Base-by-base conservation (phyloP, 768 basidiomycete species). In the Leucosporidium creatinivorum region DNA sequence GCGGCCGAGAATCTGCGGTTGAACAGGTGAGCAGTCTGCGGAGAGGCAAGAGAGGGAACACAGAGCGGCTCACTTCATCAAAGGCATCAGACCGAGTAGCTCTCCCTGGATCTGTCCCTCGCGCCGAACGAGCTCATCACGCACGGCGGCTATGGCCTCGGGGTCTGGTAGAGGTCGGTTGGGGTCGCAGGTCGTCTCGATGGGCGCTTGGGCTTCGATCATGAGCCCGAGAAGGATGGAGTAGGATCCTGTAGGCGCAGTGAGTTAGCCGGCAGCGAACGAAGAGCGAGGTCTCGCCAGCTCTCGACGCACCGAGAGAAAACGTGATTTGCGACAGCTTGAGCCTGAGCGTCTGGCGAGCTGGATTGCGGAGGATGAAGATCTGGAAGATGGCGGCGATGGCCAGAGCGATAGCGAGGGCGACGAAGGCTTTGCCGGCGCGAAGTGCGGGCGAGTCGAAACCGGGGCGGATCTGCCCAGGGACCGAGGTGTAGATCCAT, bases 341-440 rank as follows among this genome's bases (percentile, higher is more conserved):
- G 60, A 72, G 63, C 5, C 77, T 69, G 6, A 77, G 67, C 2
- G 74, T 74, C 18, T 70, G 63, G 26, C 77, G 66, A 0, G 77
- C 77, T 1, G 77, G 77, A 30, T 73, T 75, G 19, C 76, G 73
- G 0, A 76, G 73, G 56, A 77, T 48, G 56, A n/a, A 58, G 44
- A 59, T 58, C 57, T 77, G 78, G 70, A 79, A 79, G 47, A 69
- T 69, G n/a, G 69, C 66, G 8, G 71, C 74, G 47, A 79, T 72
- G 18, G 62, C 72, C 3, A 79, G 63, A 3, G 77, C 78, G 31
- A 78, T 64, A 12, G 68, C 69, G 56, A 79, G 69, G 19, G 75
- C 67, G 5, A 66, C 72, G n/a, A 79, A 50, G 17, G 69, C 67
- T 64, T 73, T 73, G 30, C 73, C 76, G 19, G 67, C 62, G 5